Conservation (phyloP, 805 yeast genomes). For the Schwanniomyces pseudopolymorphus region DNA sequence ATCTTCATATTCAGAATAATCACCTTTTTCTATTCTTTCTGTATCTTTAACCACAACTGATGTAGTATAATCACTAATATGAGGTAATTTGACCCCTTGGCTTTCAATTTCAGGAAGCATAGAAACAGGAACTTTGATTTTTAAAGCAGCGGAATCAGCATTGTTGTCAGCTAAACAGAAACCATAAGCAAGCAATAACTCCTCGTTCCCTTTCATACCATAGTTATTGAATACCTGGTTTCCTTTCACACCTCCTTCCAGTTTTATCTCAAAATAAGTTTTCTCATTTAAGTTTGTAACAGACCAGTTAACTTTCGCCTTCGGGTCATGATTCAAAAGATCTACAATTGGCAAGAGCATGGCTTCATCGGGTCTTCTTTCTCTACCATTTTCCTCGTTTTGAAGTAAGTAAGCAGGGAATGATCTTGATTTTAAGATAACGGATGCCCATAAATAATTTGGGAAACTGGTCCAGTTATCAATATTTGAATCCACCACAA, state of each 20-base stretch:
- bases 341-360: slow-evolving; percentile 80
- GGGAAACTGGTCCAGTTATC: slow-evolving; percentile 63
- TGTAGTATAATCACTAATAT: slow-evolving; percentile 37
- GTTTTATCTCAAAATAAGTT: slow-evolving; percentile 41
- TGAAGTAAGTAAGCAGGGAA: slow-evolving; percentile 70
- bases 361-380: slow-evolving; percentile 46
- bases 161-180: slow-evolving; percentile 60
- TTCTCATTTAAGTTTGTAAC: slow-evolving; percentile 10
- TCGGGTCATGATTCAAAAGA: slow-evolving; percentile 69
- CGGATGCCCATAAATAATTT: slow-evolving; percentile 73
- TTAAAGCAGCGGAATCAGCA: slow-evolving; percentile 59
- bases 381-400: slow-evolving; percentile 22
- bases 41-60: slow-evolving; percentile 21
- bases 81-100: slow-evolving; percentile 39
- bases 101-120: slow-evolving; percentile 28
- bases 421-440: slow-evolving; percentile 72
- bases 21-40: slow-evolving; percentile 5
- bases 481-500: slow-evolving; percentile 16
- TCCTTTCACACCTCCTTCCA: slow-evolving; percentile 33
- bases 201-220: slow-evolving; percentile 87
- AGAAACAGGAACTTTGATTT: slow-evolving; percentile 51
- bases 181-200: slow-evolving; percentile 78
- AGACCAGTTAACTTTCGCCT: slow-evolving; percentile 65
- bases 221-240: slow-evolving; percentile 74
- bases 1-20: slow-evolving; percentile 20